These are phyloP conservation scores for Cordyceps farinosa DNA, from an alignment of 2,329 filamentous ascomycete species.

Conservation along the genomic window DNA sequence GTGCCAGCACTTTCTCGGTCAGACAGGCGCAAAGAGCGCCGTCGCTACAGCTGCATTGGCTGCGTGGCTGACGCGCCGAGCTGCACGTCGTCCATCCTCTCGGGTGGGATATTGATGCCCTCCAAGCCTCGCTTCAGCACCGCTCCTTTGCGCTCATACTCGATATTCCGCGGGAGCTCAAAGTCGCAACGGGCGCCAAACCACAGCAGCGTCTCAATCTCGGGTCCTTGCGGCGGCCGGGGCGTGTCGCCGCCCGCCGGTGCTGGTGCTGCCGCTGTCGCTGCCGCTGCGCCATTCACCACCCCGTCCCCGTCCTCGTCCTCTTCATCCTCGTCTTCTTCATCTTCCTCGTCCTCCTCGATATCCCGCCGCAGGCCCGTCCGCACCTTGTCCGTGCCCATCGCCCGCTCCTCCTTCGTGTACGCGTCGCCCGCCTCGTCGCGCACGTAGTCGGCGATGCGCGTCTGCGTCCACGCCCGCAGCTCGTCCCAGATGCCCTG, in stretches of 20 bases:
- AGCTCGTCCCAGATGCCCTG: conserved; percentile 56
- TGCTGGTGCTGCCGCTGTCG: conserved; percentile 20
- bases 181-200: conserved; percentile 42
- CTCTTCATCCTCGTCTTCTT: conserved; percentile 57
- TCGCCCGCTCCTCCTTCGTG: conserved; percentile 65
- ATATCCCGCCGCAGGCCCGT: conserved; percentile 63
- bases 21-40: not conserved
- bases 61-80: not conserved
- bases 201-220: conserved; percentile 48
- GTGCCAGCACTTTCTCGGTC: not conserved
- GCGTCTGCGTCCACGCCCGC: conserved; percentile 38
- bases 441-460: conserved; percentile 40
- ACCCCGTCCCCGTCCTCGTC: conserved; percentile 52
- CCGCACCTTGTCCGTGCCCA: conserved; percentile 64
- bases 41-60: not conserved
- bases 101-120: conserved; percentile 33
- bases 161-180: conserved; percentile 43
- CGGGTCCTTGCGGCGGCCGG: conserved; percentile 32
- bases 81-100: conserved; percentile 16
- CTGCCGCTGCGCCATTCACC: conserved; percentile 32
- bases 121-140: conserved; percentile 32
- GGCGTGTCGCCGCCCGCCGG: conserved; percentile 21
- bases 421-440: conserved; percentile 58
- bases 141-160: conserved; percentile 36
- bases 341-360: conserved; percentile 50